These are phyloP conservation scores for Paralagenidium karlingii DNA, from an alignment of 352 stramenopile species.

Conservation along the genomic window DNA sequence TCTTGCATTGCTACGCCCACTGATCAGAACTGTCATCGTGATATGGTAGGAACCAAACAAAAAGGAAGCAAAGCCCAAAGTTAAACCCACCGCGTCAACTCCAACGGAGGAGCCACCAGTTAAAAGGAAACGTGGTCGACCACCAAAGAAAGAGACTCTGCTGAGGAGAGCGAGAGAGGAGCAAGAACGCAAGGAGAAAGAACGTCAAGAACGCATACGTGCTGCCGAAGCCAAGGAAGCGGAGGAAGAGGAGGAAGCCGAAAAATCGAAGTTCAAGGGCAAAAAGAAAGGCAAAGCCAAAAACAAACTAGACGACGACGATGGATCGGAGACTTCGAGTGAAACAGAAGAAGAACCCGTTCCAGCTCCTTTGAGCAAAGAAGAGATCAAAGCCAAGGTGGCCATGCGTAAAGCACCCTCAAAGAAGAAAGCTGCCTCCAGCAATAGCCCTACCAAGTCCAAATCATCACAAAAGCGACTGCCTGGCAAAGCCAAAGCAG, in stretches of 20 bases:
- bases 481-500: constrained; percentile 11
- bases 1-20: no score
- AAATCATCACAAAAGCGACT: no score
- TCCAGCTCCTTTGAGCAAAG: constrained; percentile 31
- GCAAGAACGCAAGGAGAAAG: background rate
- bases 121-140: background rate
- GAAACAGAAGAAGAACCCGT: constrained; percentile 21
- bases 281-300: constrained; percentile 7
- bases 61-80: background rate
- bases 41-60: background rate
- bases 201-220: background rate
- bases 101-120: no score
- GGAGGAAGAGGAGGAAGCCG: constrained; percentile 2
- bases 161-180: background rate
- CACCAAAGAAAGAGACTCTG: background rate
- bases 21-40: background rate
- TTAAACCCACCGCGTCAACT: background rate
- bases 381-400: constrained; percentile 69
- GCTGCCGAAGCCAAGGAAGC: background rate
- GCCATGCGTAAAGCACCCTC: constrained; percentile 49
- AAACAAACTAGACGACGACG: constrained; percentile 8
- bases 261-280: no score
- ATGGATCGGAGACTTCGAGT: constrained; percentile 5
- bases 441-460: no score
- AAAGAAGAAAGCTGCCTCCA: constrained; percentile 27